Base-by-base conservation (phyloP, 805 yeast species). In the Candida michaelii region DNA sequence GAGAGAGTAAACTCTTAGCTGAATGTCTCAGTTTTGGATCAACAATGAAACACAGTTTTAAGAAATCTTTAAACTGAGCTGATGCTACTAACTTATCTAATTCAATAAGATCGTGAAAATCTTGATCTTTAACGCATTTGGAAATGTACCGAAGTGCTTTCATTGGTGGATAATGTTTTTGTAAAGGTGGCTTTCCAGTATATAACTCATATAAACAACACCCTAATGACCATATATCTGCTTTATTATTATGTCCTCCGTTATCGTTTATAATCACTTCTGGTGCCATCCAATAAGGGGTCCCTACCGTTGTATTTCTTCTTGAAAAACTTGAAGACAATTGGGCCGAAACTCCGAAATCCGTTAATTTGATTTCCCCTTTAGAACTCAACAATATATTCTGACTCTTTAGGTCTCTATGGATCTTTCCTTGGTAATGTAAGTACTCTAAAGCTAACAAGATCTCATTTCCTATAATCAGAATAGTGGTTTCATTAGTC, bases 181-280 rank as follows among this genome's bases (percentile, higher is more conserved):
- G 75, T 25, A 82, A 58, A 8, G 95, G 93, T 0, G 95, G 93
- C 50, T 75, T 82, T 0, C 90, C 89, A 23, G 71, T 71, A 10
- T 84, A 82, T 47, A 85, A 62, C 55, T 85, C 95, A 43, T 81
- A 81, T 2, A 86, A 80, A 27, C 91, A 85, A 46, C 88, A 84
- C 1, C 91, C 93, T 45, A 85, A 63, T 7, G 88, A 82, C 93
- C 93, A 85, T 3, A 85, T 74, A 59, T 85, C 93, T 0, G 91
- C 90, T 39, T 79, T 74, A 49, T 47, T 69, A 40, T 66, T 58
- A 49, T 71, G 74, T 40, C 77, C 82, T n/a, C 81, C 79, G 50
- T 81, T 77, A 47, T 76, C 79, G 49, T 79, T 75, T 48, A 71
- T 55, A 18, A 79, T 77, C 1, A 79, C 77, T 43, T 79, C 83